Base-by-base conservation (phyloP, 2,329 filamentous ascomycete genomes). In the Fusarium sp. region DNA sequence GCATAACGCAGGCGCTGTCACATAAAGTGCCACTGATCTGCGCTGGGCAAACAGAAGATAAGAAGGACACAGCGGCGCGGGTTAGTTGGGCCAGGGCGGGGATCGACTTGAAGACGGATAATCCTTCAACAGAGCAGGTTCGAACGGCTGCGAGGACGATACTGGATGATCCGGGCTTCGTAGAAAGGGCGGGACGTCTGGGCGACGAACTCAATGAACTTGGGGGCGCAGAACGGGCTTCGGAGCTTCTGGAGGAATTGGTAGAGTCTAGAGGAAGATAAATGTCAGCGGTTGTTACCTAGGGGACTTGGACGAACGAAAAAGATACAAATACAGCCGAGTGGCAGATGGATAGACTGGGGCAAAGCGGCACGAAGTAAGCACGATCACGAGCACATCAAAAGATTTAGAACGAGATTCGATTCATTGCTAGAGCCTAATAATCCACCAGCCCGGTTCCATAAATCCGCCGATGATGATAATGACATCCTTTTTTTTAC, bases 101-200 rank as follows among this genome's bases (percentile, higher is more conserved):
- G 1, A 78, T 82, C n/a, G 81, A 82, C 38, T 67, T 82, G 7
- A 79, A 78, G 70, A 82, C 81, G 14, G 80, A 82, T 20, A 80
- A 49, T 4, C 81, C 81, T 2, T 76, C 76, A 3, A 74, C 59
- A 1, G 56, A 68, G 8, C 72, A 78, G 45, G 74, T 82, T 22
- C 61, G 65, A 45, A 41, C 52, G 8, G 80, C 80, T 0, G 76
- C 76, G 7, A 68, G 69, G 31, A 52, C 27, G 17, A 77, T 81
- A 42, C 57, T 81, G n/a, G 60, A 49, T 2, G 74, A 79, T 15
- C 20, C 44, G 3, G 63, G 64, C 4, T 80, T 76, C 45, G 38
- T 18, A n/a, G 55, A 70, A 25, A 76, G 68, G 29, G 79, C 76
- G 6, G 71, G 62, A 5, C 54, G 53, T 7, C 46, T 80, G 20